Percentiles rank a stretch among this genome's conserved stretches.
These are phyloP conservation scores for Gonium pectorale DNA, from an alignment of 139 green algal species.

Conservation along the genomic window DNA sequence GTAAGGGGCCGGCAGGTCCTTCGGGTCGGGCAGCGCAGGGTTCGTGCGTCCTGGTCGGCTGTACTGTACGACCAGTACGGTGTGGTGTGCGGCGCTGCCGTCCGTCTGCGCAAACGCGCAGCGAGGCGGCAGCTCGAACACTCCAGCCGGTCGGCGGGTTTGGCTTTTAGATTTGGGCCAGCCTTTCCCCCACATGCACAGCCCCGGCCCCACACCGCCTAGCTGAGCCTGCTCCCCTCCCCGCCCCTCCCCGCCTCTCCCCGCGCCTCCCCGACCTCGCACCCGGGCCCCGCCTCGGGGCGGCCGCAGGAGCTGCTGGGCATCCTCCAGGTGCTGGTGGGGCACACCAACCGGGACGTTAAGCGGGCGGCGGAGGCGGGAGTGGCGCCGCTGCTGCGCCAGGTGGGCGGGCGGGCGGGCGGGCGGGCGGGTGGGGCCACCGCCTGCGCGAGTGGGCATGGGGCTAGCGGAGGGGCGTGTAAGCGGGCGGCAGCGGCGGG, in stretches of 20 bases:
- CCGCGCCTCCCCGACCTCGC: neutral
- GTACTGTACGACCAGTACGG: no score
- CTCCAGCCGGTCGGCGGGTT: no score
- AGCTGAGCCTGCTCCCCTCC: neutral
- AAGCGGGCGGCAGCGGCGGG: neutral
- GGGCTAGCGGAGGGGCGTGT: neutral
- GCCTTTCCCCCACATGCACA: no score
- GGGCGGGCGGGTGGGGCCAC: neutral
- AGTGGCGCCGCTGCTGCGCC: neutral
- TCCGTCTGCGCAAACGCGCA: no score
- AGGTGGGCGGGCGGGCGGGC: neutral
- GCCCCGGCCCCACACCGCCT: neutral
- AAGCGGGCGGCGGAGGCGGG: neutral
- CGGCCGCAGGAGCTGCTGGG: slow-evolving; percentile 30
- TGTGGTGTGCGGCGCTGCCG: no score
- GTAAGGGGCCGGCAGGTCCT: no score
- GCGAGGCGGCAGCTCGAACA: no score
- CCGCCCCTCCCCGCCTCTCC: neutral
- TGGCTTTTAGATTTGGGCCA: no score
- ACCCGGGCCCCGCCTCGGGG: no score
- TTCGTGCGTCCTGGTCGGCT: no score
- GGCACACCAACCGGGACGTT: slow-evolving; percentile 9
- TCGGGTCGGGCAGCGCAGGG: no score
- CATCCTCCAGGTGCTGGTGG: neutral
- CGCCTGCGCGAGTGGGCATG: neutral